Percentiles rank a stretch among this genome's conserved stretches.
Evolutionary conservation across 345 rosid species (phyloP).

Genomic region (Brassica cretica): DNA sequence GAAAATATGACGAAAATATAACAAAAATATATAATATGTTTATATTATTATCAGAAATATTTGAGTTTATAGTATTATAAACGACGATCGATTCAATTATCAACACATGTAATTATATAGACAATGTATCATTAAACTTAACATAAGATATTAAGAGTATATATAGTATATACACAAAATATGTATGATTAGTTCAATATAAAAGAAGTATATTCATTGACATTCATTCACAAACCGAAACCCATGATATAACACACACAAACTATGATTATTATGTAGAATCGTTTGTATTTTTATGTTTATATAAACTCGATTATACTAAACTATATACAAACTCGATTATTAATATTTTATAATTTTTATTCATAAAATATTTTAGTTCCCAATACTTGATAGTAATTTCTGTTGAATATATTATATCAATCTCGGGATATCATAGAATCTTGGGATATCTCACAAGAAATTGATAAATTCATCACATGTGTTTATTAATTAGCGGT

Average conservation of each 20-base stretch:
- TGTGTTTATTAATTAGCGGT: slow-evolving; percentile 17
- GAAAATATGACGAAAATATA: too few species aligned
- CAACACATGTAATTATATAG: not conserved
- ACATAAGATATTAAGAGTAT: not conserved
- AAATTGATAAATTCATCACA: slow-evolving; percentile 9
- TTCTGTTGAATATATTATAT: not conserved
- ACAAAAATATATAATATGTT: too few species aligned
- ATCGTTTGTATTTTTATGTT: not conserved
- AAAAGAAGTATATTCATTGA: not conserved
- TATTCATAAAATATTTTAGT: slow-evolving; percentile 7
- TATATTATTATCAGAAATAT: not conserved
- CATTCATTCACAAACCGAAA: slow-evolving; percentile 21
- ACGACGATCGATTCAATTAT: not conserved
- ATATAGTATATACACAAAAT: not conserved
- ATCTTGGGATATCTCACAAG: slow-evolving; percentile 37
- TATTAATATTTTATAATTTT: not conserved
- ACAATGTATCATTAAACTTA: not conserved
- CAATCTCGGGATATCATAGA: slow-evolving; percentile 39
- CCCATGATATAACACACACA: slow-evolving; percentile 15
- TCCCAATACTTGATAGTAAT: not conserved
- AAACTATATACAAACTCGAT: not conserved
- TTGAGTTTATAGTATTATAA: not conserved
- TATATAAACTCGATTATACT: not conserved
- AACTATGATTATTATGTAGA: not conserved
- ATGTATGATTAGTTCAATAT: not conserved